Evolutionary conservation across 2,329 filamentous ascomycete species (phyloP), one percentile per base, ranked within the genome.

Genomic region (Verticillium nubilum): DNA sequence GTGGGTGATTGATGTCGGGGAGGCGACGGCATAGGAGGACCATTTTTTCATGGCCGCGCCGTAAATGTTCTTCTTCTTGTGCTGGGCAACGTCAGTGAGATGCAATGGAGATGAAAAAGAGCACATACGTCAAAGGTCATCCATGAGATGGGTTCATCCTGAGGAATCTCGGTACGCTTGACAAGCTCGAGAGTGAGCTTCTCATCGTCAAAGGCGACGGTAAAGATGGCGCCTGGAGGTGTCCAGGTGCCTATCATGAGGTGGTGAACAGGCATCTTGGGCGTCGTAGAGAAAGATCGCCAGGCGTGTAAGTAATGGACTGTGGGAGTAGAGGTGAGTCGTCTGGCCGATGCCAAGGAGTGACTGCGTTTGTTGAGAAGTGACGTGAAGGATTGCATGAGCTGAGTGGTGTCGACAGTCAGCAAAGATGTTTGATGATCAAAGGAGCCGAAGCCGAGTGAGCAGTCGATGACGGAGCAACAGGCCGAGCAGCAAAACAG

Each of bases 201-300:
- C 74, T 93, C 89, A 66, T 94, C 91, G 76, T 96, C 90, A 71
- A 96, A 96, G 62, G 88, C 85, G 61, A 96, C 88, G 0, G 91
- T 96, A 75, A 95, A 95, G 69, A 96, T 95, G 72, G 91, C 90
- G 54, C 91, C 92, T 59, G 92, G 92, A 60, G 89, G 90, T 62
- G 91, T 94, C 91, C 92, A 96, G 59, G 92, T 96, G 63, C 92
- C 92, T 69, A 94, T 86, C 90, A 96, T 95, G 71, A 96, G 81
- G 78, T 96, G 91, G 73, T 96, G 92, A 71, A 85, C 66, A 55
- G 90, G 87, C 88, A 94, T 94, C 62, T 72, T 82, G 66, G 42
- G 42, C 42, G n/a, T 50, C 17, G 42, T 23, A 10, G 42, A 19
- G 42, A 19, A 25, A 12, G 42, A n/a, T 26, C 19, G 42, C 7